Evolutionary conservation across 1,284 basidiomycete species (phyloP).

Genomic region (Volvariella surrecta): DNA sequence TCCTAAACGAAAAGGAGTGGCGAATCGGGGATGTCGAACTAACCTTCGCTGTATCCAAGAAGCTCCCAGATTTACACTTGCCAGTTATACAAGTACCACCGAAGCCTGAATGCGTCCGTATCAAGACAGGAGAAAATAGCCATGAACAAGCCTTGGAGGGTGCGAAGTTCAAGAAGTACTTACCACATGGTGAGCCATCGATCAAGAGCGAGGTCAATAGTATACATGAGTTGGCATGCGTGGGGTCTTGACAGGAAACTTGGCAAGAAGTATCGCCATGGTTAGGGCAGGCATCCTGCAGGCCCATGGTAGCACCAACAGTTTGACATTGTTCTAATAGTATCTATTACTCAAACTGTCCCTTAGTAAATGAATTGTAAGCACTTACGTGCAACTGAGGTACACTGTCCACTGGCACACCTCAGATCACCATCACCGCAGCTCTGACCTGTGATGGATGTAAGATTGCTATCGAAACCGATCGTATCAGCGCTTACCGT

Average conservation of each 20-base stretch:
- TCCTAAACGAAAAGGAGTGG: not conserved
- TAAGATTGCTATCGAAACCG: slow-evolving; percentile 3
- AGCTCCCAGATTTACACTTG: slow-evolving; percentile 56
- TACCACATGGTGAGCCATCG: slow-evolving; percentile 83
- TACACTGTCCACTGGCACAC: slow-evolving; percentile 82
- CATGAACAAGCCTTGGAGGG: not conserved
- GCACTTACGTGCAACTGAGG: slow-evolving; percentile 59
- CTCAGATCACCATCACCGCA: slow-evolving; percentile 60
- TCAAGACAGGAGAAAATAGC: slow-evolving; percentile 6
- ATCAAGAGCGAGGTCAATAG: slow-evolving; percentile 68
- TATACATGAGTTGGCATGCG: slow-evolving; percentile 55
- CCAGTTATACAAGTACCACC: slow-evolving; percentile 65
- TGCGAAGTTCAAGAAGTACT: slow-evolving; percentile 12
- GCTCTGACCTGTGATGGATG: slow-evolving; percentile 34
- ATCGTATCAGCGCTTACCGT: slow-evolving; percentile 40
- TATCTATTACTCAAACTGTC: slow-evolving; percentile 9
- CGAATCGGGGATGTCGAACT: slow-evolving; percentile 10
- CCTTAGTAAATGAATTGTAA: slow-evolving; percentile 3
- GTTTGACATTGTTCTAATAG: slow-evolving; percentile 67
- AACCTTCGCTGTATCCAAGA: slow-evolving; percentile 59
- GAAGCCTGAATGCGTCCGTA: slow-evolving; percentile 35
- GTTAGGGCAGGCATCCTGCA: slow-evolving; percentile 60
- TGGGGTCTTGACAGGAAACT: slow-evolving; percentile 77
- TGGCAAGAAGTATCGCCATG: slow-evolving; percentile 62
- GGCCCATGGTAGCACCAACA: slow-evolving; percentile 61